phyloP scores from a whole-genome alignment of 208 protist species.

The Acanthamoeba quina region DNA sequence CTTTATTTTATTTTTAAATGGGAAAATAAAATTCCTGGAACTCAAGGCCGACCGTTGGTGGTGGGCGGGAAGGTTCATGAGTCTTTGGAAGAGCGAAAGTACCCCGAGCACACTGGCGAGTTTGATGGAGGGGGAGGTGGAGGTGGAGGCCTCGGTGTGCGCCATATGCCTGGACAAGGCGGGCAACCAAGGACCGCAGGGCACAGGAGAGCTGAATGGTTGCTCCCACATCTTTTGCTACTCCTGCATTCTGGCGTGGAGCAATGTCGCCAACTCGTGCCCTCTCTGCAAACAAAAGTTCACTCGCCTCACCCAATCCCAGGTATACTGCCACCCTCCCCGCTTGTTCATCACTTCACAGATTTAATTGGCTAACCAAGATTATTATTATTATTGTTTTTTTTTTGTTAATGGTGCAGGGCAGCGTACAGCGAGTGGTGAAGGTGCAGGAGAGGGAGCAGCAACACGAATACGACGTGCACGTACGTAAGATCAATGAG shows the following conservation, averaged over 20 bases:
- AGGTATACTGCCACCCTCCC: background rate
- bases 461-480: slow-evolving; percentile 1
- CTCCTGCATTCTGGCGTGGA: slow-evolving; percentile 67
- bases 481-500: background rate
- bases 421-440: background rate
- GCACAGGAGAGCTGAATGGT: slow-evolving; percentile 39
- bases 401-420: background rate
- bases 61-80: too few relatives aligned
- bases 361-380: too few relatives aligned
- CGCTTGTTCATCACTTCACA: background rate
- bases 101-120: background rate
- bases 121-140: background rate
- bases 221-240: slow-evolving; percentile 58
- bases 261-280: slow-evolving; percentile 65
- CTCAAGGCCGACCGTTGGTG: too few relatives aligned
- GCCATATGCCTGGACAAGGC: slow-evolving; percentile 47
- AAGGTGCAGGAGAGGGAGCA: background rate
- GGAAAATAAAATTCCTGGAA: too few relatives aligned
- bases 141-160: background rate
- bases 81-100: background rate
- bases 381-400: background rate
- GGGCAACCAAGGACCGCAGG: slow-evolving; percentile 4
- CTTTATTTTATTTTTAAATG: too few relatives aligned
- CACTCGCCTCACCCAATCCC: slow-evolving; percentile 6
- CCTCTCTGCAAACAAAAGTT: slow-evolving; percentile 52